These are phyloP conservation scores for Apiospora marii DNA, from an alignment of 2,329 filamentous ascomycete species.

Conservation along the genomic window DNA sequence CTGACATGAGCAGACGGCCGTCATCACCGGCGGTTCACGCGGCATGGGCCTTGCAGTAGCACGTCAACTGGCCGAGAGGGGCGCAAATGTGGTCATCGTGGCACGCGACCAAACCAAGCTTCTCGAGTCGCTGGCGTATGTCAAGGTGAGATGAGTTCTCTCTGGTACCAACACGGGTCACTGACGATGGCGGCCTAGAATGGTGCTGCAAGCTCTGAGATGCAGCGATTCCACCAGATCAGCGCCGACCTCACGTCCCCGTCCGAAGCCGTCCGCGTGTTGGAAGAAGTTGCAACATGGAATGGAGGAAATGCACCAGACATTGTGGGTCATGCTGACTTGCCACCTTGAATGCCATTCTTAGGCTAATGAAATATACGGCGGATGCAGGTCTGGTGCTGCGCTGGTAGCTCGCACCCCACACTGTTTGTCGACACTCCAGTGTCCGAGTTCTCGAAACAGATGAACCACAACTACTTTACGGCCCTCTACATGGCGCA, in stretches of 20 bases:
- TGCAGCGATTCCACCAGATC: constrained; percentile 70
- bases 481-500: constrained; percentile 49
- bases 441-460: constrained; percentile 40
- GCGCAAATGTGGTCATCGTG: constrained; percentile 74
- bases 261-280: constrained; percentile 62
- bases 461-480: constrained; percentile 52
- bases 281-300: constrained; percentile 68
- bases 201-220: constrained; percentile 56
- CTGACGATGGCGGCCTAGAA: constrained; percentile 42
- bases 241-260: constrained; percentile 69
- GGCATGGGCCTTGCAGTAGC: constrained; percentile 72
- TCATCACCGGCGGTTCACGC: constrained; percentile 75
- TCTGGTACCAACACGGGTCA: neutral
- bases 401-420: constrained; percentile 68
- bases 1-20: constrained; percentile 60
- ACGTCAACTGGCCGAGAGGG: constrained; percentile 68
- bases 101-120: constrained; percentile 70
- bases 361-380: neutral
- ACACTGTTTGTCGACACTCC: constrained; percentile 48
- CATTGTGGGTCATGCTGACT: constrained; percentile 51
- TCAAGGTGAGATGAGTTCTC: constrained; percentile 52
- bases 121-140: constrained; percentile 60
- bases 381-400: constrained; percentile 56
- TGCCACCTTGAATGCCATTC: neutral
- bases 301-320: constrained; percentile 66